phyloP scores from a whole-genome alignment of 148 eudicot genomes.

The Cornus kousa region DNA sequence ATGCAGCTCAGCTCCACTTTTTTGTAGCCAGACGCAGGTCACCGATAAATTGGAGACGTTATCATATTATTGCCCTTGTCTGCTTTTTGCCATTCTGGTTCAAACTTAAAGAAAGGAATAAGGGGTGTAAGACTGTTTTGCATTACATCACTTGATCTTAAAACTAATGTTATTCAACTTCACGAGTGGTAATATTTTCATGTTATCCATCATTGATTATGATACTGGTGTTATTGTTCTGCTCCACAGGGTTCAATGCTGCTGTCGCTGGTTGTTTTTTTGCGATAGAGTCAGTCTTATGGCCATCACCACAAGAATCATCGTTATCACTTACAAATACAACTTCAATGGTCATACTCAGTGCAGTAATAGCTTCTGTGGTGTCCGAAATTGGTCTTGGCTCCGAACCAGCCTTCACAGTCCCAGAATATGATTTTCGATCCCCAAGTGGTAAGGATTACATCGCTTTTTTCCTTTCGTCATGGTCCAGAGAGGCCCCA shows the following conservation, averaged over 20 bases:
- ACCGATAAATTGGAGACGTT: not conserved
- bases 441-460: slow-evolving; percentile 64
- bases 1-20: not conserved
- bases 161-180: not conserved
- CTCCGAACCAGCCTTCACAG: slow-evolving; percentile 84
- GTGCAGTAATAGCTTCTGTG: slow-evolving; percentile 92
- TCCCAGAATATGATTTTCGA: slow-evolving; percentile 87
- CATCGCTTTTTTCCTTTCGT: not conserved
- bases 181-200: not conserved
- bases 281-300: slow-evolving; percentile 88
- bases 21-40: not conserved
- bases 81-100: too few species aligned
- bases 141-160: not conserved
- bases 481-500: not conserved
- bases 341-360: slow-evolving; percentile 91
- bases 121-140: not conserved
- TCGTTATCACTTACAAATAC: slow-evolving; percentile 75
- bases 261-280: slow-evolving; percentile 97
- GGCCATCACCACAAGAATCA: slow-evolving; percentile 82
- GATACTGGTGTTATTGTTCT: slow-evolving; percentile 14
- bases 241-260: slow-evolving; percentile 81
- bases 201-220: not conserved
- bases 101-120: not conserved
- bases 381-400: slow-evolving; percentile 93
- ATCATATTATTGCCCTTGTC: not conserved